Conservation (phyloP, 257 asterid species). For the Jasminum sambac region DNA sequence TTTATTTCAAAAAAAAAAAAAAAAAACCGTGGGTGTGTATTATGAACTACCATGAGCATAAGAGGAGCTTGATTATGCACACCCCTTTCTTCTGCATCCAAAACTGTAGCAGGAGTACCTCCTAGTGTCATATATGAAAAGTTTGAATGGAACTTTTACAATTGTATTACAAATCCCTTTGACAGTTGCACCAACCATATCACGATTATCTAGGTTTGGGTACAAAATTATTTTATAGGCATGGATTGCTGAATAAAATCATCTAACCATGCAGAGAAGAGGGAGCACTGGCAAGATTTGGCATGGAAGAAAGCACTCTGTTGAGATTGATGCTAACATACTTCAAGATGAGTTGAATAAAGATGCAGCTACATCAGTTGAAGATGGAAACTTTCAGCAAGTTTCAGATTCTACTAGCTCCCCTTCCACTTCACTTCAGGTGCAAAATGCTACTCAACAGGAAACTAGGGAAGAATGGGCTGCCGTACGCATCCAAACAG, state of each 20-base stretch:
- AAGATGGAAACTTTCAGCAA: constrained; percentile 38
- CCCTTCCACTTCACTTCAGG: constrained; percentile 50
- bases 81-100: not conserved
- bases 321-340: constrained; percentile 42
- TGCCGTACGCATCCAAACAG: constrained; percentile 83
- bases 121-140: not conserved
- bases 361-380: constrained; percentile 37
- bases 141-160: not conserved
- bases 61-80: not conserved
- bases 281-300: constrained; percentile 44
- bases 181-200: not conserved
- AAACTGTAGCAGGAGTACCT: not conserved
- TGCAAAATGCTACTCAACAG: constrained; percentile 41
- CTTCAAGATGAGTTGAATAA: constrained; percentile 44
- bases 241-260: constrained; percentile 14
- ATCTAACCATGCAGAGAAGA: constrained; percentile 42
- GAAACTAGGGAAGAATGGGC: constrained; percentile 76
- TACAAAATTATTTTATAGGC: constrained; percentile 9
- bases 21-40: no score
- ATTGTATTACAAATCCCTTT: constrained; percentile 17
- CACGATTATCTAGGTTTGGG: constrained; percentile 12
- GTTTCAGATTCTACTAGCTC: constrained; percentile 44
- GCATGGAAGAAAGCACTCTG: constrained; percentile 54
- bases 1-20: not conserved
- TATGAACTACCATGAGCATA: not conserved